phyloP scores from a whole-genome alignment of 2,329 filamentous ascomycete genomes.

The Sphaerulina populicola region DNA sequence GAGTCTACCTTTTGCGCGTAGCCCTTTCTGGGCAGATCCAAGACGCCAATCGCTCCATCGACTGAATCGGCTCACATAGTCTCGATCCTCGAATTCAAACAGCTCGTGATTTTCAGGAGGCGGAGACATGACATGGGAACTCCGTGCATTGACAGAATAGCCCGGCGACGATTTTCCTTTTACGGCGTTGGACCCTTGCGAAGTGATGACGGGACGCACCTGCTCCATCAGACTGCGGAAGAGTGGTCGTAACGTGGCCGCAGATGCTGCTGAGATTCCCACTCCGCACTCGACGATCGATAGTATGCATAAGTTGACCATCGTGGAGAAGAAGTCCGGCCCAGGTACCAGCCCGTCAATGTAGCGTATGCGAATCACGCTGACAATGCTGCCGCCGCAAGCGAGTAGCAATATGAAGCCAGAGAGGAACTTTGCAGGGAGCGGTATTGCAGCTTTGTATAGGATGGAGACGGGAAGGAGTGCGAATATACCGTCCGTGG shows the following conservation, averaged over 20 bases:
- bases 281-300: conserved; percentile 32
- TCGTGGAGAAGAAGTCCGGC: conserved; percentile 22
- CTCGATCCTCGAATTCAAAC: conserved; percentile 2
- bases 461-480: conserved; percentile 37
- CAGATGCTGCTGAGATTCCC: conserved; percentile 30
- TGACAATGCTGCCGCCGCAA: conserved; percentile 21
- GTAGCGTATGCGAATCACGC: conserved; percentile 23
- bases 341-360: conserved; percentile 19
- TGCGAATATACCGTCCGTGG: conserved; percentile 33
- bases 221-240: conserved; percentile 21
- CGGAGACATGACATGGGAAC: conserved; percentile 1
- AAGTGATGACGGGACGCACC: not conserved
- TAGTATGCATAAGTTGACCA: conserved; percentile 27
- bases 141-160: conserved; percentile 5
- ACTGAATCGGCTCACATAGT: conserved; percentile 15
- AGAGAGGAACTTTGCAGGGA: conserved; percentile 36
- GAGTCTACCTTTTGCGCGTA: conserved; percentile 9
- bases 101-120: not conserved
- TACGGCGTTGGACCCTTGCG: not conserved
- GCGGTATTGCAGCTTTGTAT: conserved; percentile 36
- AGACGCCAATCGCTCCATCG: conserved; percentile 11
- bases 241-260: conserved; percentile 31
- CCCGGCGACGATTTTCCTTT: conserved; percentile 2
- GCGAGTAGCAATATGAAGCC: conserved; percentile 36
- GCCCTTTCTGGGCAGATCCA: conserved; percentile 6